Percentiles rank a stretch among this genome's conserved stretches.
These are phyloP conservation scores for Diaporthe aspalathi DNA, from an alignment of 2,329 filamentous ascomycete species.

Conservation along the genomic window DNA sequence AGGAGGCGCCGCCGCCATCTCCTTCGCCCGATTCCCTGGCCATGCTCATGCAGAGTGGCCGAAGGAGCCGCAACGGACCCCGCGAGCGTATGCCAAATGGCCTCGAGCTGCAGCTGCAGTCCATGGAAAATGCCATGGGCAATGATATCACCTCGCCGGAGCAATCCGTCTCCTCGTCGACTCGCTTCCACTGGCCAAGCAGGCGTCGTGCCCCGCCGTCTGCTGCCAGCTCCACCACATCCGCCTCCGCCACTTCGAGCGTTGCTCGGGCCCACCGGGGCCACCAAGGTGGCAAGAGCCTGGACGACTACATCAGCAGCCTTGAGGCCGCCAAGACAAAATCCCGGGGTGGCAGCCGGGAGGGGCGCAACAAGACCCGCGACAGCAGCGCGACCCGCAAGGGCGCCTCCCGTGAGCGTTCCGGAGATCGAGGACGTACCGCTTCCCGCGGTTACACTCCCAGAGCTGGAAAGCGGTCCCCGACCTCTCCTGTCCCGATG, in stretches of 20 bases:
- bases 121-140: conserved; percentile 62
- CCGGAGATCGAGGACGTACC: conserved; percentile 77
- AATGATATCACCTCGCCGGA: conserved; percentile 69
- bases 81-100: conserved; percentile 83
- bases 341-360: conserved; percentile 66
- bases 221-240: conserved; percentile 67
- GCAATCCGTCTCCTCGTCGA: conserved; percentile 64
- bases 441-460: conserved; percentile 71
- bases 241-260: conserved; percentile 65
- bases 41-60: conserved; percentile 68
- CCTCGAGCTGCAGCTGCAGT: conserved; percentile 71
- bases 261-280: conserved; percentile 63
- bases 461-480: conserved; percentile 83
- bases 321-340: conserved; percentile 78
- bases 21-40: conserved; percentile 74
- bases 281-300: conserved; percentile 69
- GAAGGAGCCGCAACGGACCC: conserved; percentile 74
- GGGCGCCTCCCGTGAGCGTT: conserved; percentile 66
- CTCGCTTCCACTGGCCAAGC: conserved; percentile 66
- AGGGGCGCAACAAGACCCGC: conserved; percentile 57
- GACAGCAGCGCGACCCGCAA: conserved; percentile 63
- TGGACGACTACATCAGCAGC: conserved; percentile 88
- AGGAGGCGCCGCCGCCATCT: conserved; percentile 72
- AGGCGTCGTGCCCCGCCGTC: conserved; percentile 66
- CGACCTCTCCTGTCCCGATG: conserved; percentile 93